phyloP scores from a whole-genome alignment of 2,329 filamentous ascomycete genomes.

The Nannizzia gypsea region DNA sequence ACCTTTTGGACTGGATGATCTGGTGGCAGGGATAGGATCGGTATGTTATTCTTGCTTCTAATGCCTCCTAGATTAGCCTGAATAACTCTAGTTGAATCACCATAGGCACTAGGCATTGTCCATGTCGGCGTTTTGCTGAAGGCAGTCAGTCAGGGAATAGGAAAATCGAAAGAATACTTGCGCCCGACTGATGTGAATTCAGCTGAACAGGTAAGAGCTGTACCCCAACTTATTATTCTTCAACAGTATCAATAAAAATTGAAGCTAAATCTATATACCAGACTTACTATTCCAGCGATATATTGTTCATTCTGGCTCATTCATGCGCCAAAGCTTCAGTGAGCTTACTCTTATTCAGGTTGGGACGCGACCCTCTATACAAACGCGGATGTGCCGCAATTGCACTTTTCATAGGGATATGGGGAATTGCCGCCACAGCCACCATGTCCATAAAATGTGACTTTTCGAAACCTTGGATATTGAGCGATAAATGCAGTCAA shows the following conservation, averaged over 20 bases:
- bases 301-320: constrained; percentile 20
- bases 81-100: background rate
- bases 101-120: constrained; percentile 6
- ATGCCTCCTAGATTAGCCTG: background rate
- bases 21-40: constrained; percentile 13
- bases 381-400: constrained; percentile 9
- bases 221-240: background rate
- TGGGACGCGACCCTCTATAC: constrained; percentile 16
- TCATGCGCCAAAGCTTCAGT: constrained; percentile 21
- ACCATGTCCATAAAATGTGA: constrained; percentile 15
- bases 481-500: constrained; percentile 6
- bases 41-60: constrained; percentile 9
- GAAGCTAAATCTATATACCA: background rate
- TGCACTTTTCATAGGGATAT: constrained; percentile 13
- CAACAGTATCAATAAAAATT: background rate
- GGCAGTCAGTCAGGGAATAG: constrained; percentile 7
- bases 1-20: constrained; percentile 17
- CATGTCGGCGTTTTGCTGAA: constrained; percentile 9
- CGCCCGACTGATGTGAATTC: background rate
- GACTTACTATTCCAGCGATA: constrained; percentile 8
- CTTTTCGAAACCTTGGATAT: constrained; percentile 5
- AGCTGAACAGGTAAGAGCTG: constrained; percentile 5
- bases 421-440: constrained; percentile 17
- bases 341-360: constrained; percentile 20
- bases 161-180: constrained; percentile 6